Evolutionary conservation across 2,329 filamentous ascomycete genomes (phyloP), one percentile per base, ranked within the genome.

Genomic region (Fusarium subtropicale): DNA sequence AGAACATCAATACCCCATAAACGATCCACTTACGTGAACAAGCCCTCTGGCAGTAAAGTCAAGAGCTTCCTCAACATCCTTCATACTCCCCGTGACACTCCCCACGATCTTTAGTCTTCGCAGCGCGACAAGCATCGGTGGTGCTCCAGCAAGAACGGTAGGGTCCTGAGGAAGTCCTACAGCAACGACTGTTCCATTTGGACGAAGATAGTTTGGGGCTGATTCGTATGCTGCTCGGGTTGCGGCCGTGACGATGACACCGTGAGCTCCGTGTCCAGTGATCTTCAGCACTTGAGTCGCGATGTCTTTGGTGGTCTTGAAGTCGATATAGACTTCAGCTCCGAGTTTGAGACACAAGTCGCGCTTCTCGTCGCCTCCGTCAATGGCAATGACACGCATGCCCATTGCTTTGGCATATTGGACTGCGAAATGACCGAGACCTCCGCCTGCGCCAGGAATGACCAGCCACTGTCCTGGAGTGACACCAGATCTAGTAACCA

Each of bases 151-250:
- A 7, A 75, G 45, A 1, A 75, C 47, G 1, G 60, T 72, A 2
- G 30, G 36, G 12, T 75, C 73, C 1, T 71, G 56, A 0, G 94
- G 94, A 22, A 97, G 84, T 72, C 93, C 94, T 72, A 97, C 94
- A 77, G 91, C 93, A 51, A 97, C 87, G 70, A 97, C 90, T 12
- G 88, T 87, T 47, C 94, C 94, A 51, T 90, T 88, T 38, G 92
- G 87, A 48, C 94, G 90, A 54, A 97, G 90, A 78, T 97, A 97
- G 78, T 86, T 89, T 34, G 92, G 89, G 11, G 94, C 94, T 81
- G 97, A 93, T 82, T 97, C 93, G 87, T 97, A 97, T n/a, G 94
- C 94, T 81, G 90, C 92, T 85, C 97, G 93, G 69, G 85, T 88
- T 45, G 92, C 93, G 51, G 94, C 94, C 39, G 97, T 88, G 20